Evolutionary conservation across 257 asterid genomes (phyloP).

Genomic region (Thymus quinquecostatus): DNA sequence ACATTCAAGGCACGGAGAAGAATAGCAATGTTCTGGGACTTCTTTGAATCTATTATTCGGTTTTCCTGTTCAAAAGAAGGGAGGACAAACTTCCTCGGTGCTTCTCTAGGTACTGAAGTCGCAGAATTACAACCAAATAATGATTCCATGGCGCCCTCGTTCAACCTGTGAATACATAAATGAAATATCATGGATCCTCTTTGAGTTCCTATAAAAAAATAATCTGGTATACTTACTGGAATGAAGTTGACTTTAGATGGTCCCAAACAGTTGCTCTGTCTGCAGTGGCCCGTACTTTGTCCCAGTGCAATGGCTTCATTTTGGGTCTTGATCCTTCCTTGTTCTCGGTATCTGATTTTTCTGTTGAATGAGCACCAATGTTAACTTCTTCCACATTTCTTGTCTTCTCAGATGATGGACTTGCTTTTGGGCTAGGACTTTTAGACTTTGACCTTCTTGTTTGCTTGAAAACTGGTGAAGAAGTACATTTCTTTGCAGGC

Average conservation of each 20-base stretch:
- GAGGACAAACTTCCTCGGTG: slow-evolving; percentile 52
- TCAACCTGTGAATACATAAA: slow-evolving; percentile 51
- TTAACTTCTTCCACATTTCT: slow-evolving; percentile 38
- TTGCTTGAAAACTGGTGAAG: slow-evolving; percentile 39
- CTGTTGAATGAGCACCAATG: slow-evolving; percentile 32
- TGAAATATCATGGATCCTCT: slow-evolving; percentile 30
- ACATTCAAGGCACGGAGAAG: slow-evolving; percentile 85
- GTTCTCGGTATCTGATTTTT: slow-evolving; percentile 5
- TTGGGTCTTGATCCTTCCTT: slow-evolving; percentile 62
- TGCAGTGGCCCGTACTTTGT: slow-evolving; percentile 78
- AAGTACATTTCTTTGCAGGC: slow-evolving; percentile 24
- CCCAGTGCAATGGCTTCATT: slow-evolving; percentile 92
- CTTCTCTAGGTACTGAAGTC: slow-evolving; percentile 53
- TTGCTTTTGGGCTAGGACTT: slow-evolving; percentile 46
- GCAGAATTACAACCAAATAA: slow-evolving; percentile 70
- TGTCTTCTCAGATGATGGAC: slow-evolving; percentile 39
- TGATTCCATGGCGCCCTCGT: slow-evolving; percentile 89
- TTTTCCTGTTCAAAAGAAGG: slow-evolving; percentile 59
- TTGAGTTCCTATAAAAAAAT: slow-evolving; percentile 4
- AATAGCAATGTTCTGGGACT: slow-evolving; percentile 90
- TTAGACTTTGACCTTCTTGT: slow-evolving; percentile 41
- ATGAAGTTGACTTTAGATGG: slow-evolving; percentile 75
- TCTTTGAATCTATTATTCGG: slow-evolving; percentile 80
- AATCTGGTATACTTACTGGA: slow-evolving; percentile 62
- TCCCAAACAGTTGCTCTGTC: slow-evolving; percentile 89